These are phyloP conservation scores for Penicillium coprophilum DNA, from an alignment of 495 filamentous ascomycete species.

Conservation along the genomic window DNA sequence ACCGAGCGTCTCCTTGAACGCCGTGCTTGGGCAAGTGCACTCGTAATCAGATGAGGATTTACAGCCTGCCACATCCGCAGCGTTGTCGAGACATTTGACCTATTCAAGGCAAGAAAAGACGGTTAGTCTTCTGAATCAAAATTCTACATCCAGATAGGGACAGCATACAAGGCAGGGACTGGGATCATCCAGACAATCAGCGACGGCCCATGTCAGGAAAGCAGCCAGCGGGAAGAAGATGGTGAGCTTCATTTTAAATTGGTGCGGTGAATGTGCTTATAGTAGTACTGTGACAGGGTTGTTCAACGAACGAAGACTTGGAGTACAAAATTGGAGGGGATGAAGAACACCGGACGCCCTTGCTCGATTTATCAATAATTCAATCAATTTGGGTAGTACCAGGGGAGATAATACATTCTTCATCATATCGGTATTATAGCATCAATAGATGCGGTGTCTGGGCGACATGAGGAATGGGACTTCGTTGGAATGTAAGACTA, in stretches of 20 bases:
- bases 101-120: neutral
- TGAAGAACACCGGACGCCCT: neutral
- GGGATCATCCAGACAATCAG: conserved; percentile 10
- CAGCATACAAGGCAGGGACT: conserved; percentile 24
- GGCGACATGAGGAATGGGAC: conserved; percentile 6
- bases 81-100: conserved; percentile 21
- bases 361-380: conserved; percentile 6
- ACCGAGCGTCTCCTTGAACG: conserved; percentile 22
- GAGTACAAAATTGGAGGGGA: neutral
- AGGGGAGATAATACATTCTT: neutral
- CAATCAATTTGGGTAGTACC: neutral
- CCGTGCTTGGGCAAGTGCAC: conserved; percentile 23
- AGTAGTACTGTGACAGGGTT: neutral
- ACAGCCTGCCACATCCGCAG: conserved; percentile 22
- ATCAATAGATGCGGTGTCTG: conserved; percentile 6
- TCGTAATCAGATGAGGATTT: conserved; percentile 13
- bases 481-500: conserved; percentile 7
- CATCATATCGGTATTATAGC: neutral
- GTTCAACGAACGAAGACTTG: neutral
- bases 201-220: conserved; percentile 25
- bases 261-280: neutral
- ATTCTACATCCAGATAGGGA: neutral
- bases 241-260: conserved; percentile 29
- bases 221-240: conserved; percentile 27
- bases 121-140: conserved; percentile 8